Base-by-base conservation (phyloP, 192 early-diverging fungal genomes). In the Coemansia sp. region DNA sequence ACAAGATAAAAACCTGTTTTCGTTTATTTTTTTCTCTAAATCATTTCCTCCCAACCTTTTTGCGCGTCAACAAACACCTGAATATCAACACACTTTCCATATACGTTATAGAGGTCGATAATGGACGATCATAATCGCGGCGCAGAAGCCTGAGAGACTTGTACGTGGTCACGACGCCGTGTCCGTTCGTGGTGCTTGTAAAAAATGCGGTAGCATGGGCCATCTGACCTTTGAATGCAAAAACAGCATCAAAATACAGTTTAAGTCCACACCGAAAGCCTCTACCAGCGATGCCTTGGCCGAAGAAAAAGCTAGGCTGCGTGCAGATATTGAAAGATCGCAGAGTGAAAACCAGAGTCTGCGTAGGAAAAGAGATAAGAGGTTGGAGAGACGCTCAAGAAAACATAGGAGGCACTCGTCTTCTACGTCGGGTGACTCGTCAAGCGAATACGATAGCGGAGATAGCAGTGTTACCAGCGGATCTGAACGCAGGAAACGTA, bases 221-320 rank as follows among this genome's bases (percentile, higher is more conserved):
- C 75, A 78, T 30, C 60, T 78, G 14, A 78, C 75, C 5, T 72
- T 61, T 46, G 75, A 78, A 20, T 78, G 75, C 47, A 71, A 71
- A 20, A 78, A 78, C 64, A 58, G 51, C 20, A 28, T 78, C 42
- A 64, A 61, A 33, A 8, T 78, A 22, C 59, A 36, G 57, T 36
- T 39, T 2, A 53, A 49, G 17, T 35, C 65, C 11, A 61, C 47
- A 13, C 19, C 55, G 6, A 50, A 45, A 19, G 42, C 50, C 5
- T 40, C 44, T 7, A 37, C 37, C 25, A 42, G 42, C 3, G 71
- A 73, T 26, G 50, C 49, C 26, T 55, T 67, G 54, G 71, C 71
- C 20, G 59, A 61, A 1, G 59, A 73, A 29, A 73, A 73, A 22
- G 63, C 71, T 0, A 53, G 28, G 27, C 52, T 73, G 14, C 53